Conservation (phyloP, 73 alveolate genomes). For the Vitrella brassicaformis region DNA sequence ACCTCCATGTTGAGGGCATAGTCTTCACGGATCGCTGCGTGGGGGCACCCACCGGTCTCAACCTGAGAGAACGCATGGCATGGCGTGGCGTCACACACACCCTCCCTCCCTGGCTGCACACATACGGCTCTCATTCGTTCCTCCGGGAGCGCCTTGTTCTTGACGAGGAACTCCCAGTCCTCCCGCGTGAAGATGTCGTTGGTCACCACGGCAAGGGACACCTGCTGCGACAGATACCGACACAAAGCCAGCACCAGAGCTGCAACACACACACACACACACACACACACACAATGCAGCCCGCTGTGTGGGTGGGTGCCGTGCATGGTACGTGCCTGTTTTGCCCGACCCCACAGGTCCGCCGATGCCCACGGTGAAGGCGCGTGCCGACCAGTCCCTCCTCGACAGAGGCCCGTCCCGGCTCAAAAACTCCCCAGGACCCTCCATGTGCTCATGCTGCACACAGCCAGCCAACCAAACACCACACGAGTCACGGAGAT, state of each 20-base stretch:
- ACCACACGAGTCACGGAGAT: too few species aligned
- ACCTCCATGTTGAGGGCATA: too few species aligned
- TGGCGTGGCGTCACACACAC: neutral
- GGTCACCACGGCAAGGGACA: slow-evolving; percentile 21
- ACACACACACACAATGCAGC: neutral
- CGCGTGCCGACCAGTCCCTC: slow-evolving; percentile 15
- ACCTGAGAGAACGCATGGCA: neutral
- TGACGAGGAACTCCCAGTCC: slow-evolving; percentile 1
- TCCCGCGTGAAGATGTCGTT: slow-evolving; percentile 36
- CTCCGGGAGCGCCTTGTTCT: slow-evolving; percentile 12
- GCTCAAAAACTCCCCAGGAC: slow-evolving; percentile 1
- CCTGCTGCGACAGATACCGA: slow-evolving; percentile 1
- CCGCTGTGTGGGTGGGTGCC: too few species aligned
- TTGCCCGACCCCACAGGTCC: slow-evolving; percentile 34
- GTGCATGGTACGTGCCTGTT: too few species aligned
- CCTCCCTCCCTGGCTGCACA: too few species aligned
- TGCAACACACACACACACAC: neutral
- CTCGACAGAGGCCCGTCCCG: neutral
- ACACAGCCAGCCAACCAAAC: too few species aligned
- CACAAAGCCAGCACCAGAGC: slow-evolving; percentile 16
- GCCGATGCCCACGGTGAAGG: slow-evolving; percentile 31
- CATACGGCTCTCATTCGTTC: slow-evolving; percentile 13
- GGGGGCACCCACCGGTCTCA: slow-evolving; percentile 32
- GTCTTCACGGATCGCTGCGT: slow-evolving; percentile 28
- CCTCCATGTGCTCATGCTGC: too few species aligned